These are phyloP conservation scores for Rauvolfia tetraphylla DNA, from an alignment of 257 asterid genomes.

Conservation along the genomic window DNA sequence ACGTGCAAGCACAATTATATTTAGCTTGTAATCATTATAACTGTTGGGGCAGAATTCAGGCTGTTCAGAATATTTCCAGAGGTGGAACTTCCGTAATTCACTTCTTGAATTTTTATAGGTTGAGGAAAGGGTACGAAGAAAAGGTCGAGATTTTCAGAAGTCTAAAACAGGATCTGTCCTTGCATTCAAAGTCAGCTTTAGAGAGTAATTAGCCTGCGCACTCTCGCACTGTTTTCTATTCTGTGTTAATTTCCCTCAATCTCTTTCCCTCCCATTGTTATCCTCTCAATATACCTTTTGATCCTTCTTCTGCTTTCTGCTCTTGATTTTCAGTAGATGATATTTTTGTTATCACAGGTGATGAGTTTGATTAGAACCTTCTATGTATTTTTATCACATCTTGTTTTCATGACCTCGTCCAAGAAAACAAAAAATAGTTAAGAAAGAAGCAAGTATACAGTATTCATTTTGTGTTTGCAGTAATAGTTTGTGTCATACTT, in stretches of 20 bases:
- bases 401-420: neutral
- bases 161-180: conserved; percentile 91
- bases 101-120: conserved; percentile 44
- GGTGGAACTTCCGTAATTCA: neutral
- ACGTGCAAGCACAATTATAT: neutral
- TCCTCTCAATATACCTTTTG: neutral
- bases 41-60: neutral
- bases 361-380: neutral
- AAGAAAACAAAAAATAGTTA: neutral
- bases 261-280: neutral
- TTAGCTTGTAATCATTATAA: neutral
- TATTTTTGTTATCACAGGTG: neutral
- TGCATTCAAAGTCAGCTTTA: conserved; percentile 98
- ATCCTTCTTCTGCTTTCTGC: neutral
- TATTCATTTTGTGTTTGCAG: neutral
- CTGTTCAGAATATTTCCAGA: neutral
- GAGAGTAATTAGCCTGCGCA: conserved; percentile 61
- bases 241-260: neutral
- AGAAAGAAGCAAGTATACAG: neutral
- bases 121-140: conserved; percentile 86
- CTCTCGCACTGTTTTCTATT: conserved; percentile 2
- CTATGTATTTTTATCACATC: neutral
- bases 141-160: conserved; percentile 68
- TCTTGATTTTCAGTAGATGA: neutral
- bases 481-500: neutral